Evolutionary conservation across 257 asterid species (phyloP).

Genomic region (Penstemon davidsonii): DNA sequence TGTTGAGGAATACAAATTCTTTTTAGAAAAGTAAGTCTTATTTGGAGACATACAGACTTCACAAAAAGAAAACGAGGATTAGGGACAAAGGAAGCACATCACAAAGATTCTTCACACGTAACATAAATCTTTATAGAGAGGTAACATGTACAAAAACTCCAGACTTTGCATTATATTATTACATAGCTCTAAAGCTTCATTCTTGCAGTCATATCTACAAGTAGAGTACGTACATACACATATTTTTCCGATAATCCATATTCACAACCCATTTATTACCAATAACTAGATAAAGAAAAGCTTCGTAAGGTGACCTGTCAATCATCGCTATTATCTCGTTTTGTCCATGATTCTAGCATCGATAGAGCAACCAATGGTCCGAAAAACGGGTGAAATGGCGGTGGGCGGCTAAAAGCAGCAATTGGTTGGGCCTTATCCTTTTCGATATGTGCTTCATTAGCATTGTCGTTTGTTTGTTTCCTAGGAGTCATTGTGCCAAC

Average conservation of each 20-base stretch:
- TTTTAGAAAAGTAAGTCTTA: too few species aligned
- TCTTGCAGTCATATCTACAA: not conserved
- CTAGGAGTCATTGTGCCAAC: constrained; percentile 42
- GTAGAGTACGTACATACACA: too few species aligned
- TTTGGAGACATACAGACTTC: too few species aligned
- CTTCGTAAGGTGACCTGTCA: not conserved
- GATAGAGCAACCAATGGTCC: constrained; percentile 15
- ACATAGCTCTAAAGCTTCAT: constrained; percentile 2
- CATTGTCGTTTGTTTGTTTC: constrained; percentile 27
- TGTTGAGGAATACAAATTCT: too few species aligned
- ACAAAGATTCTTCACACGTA: constrained; percentile 38
- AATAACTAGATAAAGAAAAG: too few species aligned
- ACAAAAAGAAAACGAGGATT: too few species aligned
- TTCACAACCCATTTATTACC: too few species aligned
- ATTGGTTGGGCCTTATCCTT: constrained; percentile 11
- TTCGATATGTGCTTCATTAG: constrained; percentile 5
- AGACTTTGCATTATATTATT: constrained; percentile 1
- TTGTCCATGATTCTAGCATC: constrained; percentile 2
- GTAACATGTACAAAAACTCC: constrained; percentile 8
- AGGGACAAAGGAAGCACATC: constrained; percentile 28
- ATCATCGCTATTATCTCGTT: constrained; percentile 2
- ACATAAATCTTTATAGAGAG: not conserved
- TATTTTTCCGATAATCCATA: too few species aligned
- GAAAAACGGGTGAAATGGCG: constrained; percentile 1
- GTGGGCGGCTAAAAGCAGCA: not conserved